Evolutionary conservation across 1,139 yeast genomes (phyloP).

Genomic region (Trichomonascaceae sp.): DNA sequence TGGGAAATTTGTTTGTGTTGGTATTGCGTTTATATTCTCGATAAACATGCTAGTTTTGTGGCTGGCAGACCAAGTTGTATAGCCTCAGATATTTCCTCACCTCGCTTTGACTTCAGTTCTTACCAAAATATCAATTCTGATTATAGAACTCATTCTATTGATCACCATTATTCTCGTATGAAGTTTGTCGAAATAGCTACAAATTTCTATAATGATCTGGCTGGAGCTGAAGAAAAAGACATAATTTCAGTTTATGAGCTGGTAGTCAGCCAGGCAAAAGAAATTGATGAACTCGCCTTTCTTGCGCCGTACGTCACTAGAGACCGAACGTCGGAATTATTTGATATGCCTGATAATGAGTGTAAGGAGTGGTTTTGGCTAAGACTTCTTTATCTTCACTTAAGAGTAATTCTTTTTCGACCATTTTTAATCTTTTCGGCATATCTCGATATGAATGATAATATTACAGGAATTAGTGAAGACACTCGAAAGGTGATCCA

Average conservation of each 20-base stretch:
- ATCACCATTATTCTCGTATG: conserved; percentile 7
- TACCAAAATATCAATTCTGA: neutral
- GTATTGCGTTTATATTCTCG: conserved; percentile 3
- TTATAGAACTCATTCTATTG: neutral
- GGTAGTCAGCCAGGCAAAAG: conserved; percentile 3
- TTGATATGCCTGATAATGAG: conserved; percentile 8
- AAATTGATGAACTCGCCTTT: conserved; percentile 8
- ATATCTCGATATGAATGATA: conserved; percentile 9
- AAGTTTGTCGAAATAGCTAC: conserved; percentile 6
- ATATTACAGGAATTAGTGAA: conserved; percentile 1
- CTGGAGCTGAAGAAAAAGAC: conserved; percentile 5
- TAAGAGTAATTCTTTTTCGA: conserved; percentile 10
- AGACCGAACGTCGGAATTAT: conserved; percentile 9
- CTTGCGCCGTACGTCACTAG: conserved; percentile 7
- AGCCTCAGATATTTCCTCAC: neutral
- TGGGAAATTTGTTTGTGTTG: conserved; percentile 5
- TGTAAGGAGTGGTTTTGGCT: conserved; percentile 14
- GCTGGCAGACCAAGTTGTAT: conserved; percentile 9
- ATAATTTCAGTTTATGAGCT: conserved; percentile 5
- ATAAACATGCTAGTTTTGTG: conserved; percentile 9
- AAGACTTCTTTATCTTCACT: conserved; percentile 10
- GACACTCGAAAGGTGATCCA: conserved; percentile 5
- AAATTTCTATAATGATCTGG: conserved; percentile 5
- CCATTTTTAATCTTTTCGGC: conserved; percentile 13
- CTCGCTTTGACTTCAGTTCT: neutral